Percentiles rank a stretch among this genome's conserved stretches.
Conservation (phyloP, 176 grass and related monocot genomes). For the Bromus sterilis region DNA sequence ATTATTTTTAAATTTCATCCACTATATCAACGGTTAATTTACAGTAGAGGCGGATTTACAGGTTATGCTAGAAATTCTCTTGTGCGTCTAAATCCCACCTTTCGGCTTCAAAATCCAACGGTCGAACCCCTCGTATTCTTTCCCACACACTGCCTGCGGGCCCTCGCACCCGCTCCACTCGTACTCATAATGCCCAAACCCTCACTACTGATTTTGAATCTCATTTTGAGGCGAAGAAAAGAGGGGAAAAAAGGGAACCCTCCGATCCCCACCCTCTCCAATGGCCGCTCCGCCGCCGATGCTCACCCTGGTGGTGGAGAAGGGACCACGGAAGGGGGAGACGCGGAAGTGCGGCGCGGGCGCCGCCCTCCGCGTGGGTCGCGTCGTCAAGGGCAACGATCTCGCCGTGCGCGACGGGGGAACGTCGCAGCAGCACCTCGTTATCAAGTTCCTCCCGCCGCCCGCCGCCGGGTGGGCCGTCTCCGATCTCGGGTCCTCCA, state of each 20-base stretch:
- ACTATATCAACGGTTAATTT: too few relatives aligned
- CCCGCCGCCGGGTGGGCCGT: conserved; percentile 42
- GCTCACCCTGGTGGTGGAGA: conserved; percentile 55
- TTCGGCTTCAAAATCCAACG: not conserved
- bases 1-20: too few relatives aligned
- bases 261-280: not conserved
- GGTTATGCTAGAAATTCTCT: too few relatives aligned
- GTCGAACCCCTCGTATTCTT: not conserved
- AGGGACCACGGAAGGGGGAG: conserved; percentile 56
- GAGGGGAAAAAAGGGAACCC: not conserved
- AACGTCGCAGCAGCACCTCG: conserved; percentile 64
- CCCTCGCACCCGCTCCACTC: not conserved
- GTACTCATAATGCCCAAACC: not conserved
- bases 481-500: conserved; percentile 66
- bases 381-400: conserved; percentile 58
- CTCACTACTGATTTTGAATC: not conserved
- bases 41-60: too few relatives aligned
- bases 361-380: conserved; percentile 37
- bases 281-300: conserved; percentile 44
- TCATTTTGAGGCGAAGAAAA: not conserved
- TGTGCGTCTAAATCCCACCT: too few relatives aligned
- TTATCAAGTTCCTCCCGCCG: conserved; percentile 44
- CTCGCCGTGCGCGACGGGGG: conserved; percentile 68
- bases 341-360: conserved; percentile 28
- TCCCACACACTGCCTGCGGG: not conserved